Percentiles rank a stretch among this genome's conserved stretches.
These are phyloP conservation scores for Cytospora paraplurivora DNA, from an alignment of 2,329 filamentous ascomycete species.

Conservation along the genomic window DNA sequence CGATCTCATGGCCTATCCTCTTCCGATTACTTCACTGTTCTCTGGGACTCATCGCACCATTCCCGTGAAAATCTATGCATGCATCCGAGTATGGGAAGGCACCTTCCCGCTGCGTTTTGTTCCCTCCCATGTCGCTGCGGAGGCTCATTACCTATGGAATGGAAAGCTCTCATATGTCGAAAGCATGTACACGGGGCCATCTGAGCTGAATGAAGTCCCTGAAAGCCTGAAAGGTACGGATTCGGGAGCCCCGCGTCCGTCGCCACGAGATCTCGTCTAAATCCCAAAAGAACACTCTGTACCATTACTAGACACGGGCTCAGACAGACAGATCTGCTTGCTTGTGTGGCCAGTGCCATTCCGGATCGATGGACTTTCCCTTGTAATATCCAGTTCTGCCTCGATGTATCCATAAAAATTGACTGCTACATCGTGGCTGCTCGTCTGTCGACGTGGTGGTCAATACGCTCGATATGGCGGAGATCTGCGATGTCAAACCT, in stretches of 20 bases:
- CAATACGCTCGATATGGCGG: not conserved
- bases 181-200: not conserved
- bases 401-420: not conserved
- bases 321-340: not conserved
- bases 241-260: not conserved
- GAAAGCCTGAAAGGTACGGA: not conserved
- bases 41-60: not conserved
- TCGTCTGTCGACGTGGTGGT: not conserved
- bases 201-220: not conserved
- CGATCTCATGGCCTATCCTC: not conserved
- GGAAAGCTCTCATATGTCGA: not conserved
- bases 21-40: not conserved
- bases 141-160: not conserved
- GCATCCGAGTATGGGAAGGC: not conserved
- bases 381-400: not conserved
- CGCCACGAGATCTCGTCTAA: not conserved
- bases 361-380: not conserved
- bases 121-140: not conserved
- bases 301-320: not conserved
- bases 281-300: not conserved
- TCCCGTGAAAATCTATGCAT: not conserved
- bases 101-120: not conserved
- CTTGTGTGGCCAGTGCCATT: not conserved
- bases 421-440: not conserved
- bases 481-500: slow-evolving; percentile 2